Percentiles rank a stretch among this genome's conserved stretches.
Conservation (phyloP, 495 filamentous ascomycete genomes). For the Talaromyces nanjingensis region DNA sequence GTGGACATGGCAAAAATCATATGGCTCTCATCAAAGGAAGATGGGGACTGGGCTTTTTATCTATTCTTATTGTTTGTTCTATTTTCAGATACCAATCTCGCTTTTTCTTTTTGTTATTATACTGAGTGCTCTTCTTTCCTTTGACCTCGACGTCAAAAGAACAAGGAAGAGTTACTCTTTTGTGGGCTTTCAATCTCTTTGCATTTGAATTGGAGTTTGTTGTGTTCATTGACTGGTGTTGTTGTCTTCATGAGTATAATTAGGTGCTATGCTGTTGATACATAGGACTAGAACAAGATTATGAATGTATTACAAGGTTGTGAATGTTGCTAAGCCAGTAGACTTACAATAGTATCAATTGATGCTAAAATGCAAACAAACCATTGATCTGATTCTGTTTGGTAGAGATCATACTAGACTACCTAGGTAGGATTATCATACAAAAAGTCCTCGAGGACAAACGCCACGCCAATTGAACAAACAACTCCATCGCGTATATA, state of each 20-base stretch:
- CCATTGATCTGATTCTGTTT: not conserved
- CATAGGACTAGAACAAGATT: not conserved
- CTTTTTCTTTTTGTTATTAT: conserved; percentile 8
- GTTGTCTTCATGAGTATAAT: not conserved
- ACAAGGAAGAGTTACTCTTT: conserved; percentile 14
- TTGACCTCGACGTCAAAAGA: conserved; percentile 13
- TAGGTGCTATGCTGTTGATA: not conserved
- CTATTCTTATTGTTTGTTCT: conserved; percentile 19
- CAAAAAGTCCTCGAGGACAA: not conserved
- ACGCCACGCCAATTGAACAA: conserved; percentile 5
- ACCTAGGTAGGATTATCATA: not conserved
- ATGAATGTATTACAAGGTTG: not conserved
- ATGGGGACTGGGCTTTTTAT: not conserved
- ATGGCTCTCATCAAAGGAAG: not conserved
- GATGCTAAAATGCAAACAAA: not conserved
- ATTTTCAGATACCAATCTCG: conserved; percentile 15
- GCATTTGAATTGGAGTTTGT: conserved; percentile 16
- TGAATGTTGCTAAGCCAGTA: not conserved
- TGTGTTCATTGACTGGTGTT: conserved; percentile 1
- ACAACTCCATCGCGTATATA: not conserved
- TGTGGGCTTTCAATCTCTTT: conserved; percentile 2
- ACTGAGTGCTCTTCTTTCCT: conserved; percentile 6
- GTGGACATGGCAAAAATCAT: not conserved
- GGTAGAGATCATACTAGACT: not conserved
- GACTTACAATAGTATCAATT: not conserved